These are phyloP conservation scores for Asterophora parasitica DNA, from an alignment of 768 basidiomycete species.

Conservation along the genomic window DNA sequence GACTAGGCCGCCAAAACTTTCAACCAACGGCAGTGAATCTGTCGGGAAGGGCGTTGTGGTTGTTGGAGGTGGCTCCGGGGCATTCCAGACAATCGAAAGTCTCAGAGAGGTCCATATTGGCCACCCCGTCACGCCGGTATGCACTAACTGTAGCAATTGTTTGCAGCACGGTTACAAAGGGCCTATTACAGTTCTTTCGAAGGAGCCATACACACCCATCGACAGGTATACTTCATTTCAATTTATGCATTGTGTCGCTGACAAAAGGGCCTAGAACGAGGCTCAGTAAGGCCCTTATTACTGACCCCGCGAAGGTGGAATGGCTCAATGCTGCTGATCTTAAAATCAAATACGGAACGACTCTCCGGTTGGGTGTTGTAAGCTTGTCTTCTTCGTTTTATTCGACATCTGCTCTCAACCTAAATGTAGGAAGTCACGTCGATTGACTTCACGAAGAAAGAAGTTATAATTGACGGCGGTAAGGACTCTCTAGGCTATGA, in stretches of 20 bases:
- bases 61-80: conserved; percentile 81
- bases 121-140: neutral
- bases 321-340: conserved; percentile 69
- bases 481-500: conserved; percentile 66
- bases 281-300: conserved; percentile 80
- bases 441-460: conserved; percentile 58
- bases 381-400: conserved; percentile 17
- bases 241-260: neutral
- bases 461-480: conserved; percentile 54
- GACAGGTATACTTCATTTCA: conserved; percentile 55
- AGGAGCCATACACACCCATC: conserved; percentile 76
- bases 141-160: neutral
- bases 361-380: conserved; percentile 57
- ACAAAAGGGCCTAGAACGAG: conserved; percentile 59
- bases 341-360: conserved; percentile 68
- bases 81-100: conserved; percentile 74
- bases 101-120: conserved; percentile 61
- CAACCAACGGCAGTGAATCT: conserved; percentile 40
- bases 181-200: conserved; percentile 75
- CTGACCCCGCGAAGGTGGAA: conserved; percentile 74
- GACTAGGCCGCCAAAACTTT: conserved; percentile 54
- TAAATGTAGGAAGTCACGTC: conserved; percentile 57
- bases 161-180: conserved; percentile 68
- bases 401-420: conserved; percentile 3
- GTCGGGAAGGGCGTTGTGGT: conserved; percentile 69